These are phyloP conservation scores for Guadua angustifolia DNA, from an alignment of 176 grass and related monocot species.

Conservation along the genomic window DNA sequence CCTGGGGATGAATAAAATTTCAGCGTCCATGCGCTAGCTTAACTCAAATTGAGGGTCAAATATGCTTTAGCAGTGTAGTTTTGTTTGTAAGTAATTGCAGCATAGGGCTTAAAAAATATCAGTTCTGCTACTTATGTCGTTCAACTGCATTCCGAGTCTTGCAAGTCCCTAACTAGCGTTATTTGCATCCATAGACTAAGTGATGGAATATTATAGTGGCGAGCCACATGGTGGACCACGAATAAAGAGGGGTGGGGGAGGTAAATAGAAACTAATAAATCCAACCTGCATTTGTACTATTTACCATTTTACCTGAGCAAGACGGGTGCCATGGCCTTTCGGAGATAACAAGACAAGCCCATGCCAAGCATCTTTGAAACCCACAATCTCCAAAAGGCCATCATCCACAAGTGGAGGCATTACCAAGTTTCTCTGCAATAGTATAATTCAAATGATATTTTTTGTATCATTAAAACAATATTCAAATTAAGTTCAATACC, in stretches of 20 bases:
- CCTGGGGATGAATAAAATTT: constrained; percentile 49
- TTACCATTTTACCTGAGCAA: constrained; percentile 71
- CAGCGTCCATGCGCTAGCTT: not conserved
- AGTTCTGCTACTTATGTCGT: not conserved
- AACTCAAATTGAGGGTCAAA: not conserved
- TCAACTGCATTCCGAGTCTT: constrained; percentile 4
- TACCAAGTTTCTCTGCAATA: constrained; percentile 79
- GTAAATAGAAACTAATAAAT: constrained; percentile 4
- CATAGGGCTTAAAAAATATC: not conserved
- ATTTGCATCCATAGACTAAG: not conserved
- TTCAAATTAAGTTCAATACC: constrained; percentile 18
- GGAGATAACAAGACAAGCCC: constrained; percentile 85
- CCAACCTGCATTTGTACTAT: not conserved
- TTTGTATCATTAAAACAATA: constrained; percentile 3
- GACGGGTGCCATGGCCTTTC: constrained; percentile 91
- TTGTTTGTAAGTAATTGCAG: constrained; percentile 16
- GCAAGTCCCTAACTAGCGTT: not conserved
- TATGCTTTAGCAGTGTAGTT: not conserved
- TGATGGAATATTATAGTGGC: not conserved
- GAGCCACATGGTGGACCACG: not conserved
- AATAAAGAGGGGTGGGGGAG: not conserved
- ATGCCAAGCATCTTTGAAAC: constrained; percentile 98
- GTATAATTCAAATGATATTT: constrained; percentile 17
- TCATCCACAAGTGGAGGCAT: constrained; percentile 90
- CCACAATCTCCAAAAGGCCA: constrained; percentile 93